A percentile compares a stretch with the other conserved stretches of the same genome.
Evolutionary conservation across 75 land plant genomes (phyloP).

Genomic region (Chamaecyparis obtusa): DNA sequence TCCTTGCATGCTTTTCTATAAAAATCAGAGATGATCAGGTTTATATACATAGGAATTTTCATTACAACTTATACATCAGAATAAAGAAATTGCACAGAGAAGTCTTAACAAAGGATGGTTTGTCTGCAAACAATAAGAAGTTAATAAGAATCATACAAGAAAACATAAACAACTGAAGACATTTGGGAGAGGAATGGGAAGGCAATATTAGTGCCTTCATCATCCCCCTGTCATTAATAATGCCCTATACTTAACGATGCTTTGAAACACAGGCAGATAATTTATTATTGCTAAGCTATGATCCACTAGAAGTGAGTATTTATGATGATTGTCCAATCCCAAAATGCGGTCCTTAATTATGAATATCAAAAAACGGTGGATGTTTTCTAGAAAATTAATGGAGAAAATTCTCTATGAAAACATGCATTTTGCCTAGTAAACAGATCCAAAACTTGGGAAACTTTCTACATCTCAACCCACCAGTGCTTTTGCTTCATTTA

Average conservation of each 20-base stretch:
- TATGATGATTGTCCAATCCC: background rate
- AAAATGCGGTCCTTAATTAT: background rate
- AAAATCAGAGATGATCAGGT: no score
- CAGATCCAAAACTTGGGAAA: background rate
- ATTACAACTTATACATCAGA: background rate
- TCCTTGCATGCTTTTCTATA: no score
- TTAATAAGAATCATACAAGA: background rate
- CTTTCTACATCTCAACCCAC: background rate
- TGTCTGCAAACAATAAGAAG: no score
- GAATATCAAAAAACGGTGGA: background rate
- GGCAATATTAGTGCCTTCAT: no score
- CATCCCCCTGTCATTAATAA: no score
- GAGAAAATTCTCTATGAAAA: background rate
- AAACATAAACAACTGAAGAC: no score
- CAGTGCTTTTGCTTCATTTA: background rate
- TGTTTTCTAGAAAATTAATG: background rate
- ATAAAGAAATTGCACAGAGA: background rate
- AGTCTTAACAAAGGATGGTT: background rate
- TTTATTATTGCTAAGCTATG: no score
- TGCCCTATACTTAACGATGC: no score
- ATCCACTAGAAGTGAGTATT: background rate
- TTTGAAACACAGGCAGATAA: no score
- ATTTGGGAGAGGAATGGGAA: no score
- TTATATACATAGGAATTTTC: no score
- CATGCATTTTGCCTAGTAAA: background rate